Evolutionary conservation across 257 asterid species (phyloP).

Genomic region (Penstemon newberryi): DNA sequence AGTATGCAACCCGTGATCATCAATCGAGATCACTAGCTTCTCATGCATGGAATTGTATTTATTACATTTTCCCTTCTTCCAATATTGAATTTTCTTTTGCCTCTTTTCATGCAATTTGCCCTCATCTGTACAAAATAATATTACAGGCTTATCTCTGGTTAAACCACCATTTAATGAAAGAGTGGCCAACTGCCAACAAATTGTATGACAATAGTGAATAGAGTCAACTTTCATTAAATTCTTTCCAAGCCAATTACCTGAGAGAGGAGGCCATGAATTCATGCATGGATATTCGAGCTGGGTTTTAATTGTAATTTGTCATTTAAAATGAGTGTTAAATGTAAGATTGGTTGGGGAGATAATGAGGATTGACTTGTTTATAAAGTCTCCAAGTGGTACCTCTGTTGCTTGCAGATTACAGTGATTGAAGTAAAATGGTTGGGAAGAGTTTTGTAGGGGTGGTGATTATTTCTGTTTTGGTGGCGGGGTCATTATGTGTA

Average conservation of each 20-base stretch:
- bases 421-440: constrained; percentile 32
- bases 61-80: neutral
- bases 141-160: constrained; percentile 16
- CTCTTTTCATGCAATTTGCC: neutral
- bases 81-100: neutral
- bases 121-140: neutral
- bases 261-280: constrained; percentile 43
- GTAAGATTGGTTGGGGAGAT: constrained; percentile 37
- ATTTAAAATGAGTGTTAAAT: constrained; percentile 8
- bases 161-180: constrained; percentile 18
- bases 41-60: neutral
- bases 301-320: constrained; percentile 27
- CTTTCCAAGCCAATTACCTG: constrained; percentile 1
- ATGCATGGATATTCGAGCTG: constrained; percentile 42
- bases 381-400: constrained; percentile 14
- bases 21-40: neutral
- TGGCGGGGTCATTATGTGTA: constrained; percentile 27
- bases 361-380: constrained; percentile 22
- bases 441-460: constrained; percentile 22
- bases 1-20: constrained; percentile 9
- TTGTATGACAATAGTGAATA: constrained; percentile 26
- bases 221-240: neutral
- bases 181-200: constrained; percentile 32
- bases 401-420: constrained; percentile 27
- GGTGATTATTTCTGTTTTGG: constrained; percentile 36